Evolutionary conservation across 306 rosid species (phyloP), one percentile per base, ranked within the genome.

Genomic region (Vigna mungo): DNA sequence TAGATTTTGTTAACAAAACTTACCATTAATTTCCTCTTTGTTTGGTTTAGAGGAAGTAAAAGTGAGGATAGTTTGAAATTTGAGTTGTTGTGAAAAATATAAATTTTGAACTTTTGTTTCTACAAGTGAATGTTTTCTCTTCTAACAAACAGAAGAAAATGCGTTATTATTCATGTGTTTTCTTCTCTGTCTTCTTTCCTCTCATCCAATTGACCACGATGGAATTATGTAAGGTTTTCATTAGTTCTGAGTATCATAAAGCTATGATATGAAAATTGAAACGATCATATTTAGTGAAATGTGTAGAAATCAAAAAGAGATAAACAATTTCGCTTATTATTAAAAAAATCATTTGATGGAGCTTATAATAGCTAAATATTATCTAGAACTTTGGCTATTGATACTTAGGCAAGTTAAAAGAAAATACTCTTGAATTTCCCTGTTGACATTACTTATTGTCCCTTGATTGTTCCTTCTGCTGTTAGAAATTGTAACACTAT

Each of bases 401-500:
- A 43, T 27, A 47, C 71, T 3, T 74, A 6, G 60, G 14, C 13
- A 34, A 44, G 18, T 59, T 9, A 43, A 59, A 25, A 59, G 27
- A 25, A 44, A 73, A 58, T 39, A 18, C 53, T 62, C 54, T 55
- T 20, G 9, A 59, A 59, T 25, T 23, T 71, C 17, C 34, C 21
- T 73, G 78, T 73, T 15, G 47, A 60, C 70, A 30, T 74, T 60
- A 27, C 58, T 13, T 59, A 27, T 59, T 13, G 44, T 32, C 60
- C 7, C 34, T 9, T 25, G 41, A 36, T 25, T 58, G 4, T 27
- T n/a, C 18, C 56, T 59, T 58, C 11, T 74, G 27, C 32, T 16
- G 7, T 44, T 47, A 59, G n/a, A 53, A 72, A 16, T 30, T 59
- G 41, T 25, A 73, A 44, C 44, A 27, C 9, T 43, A 61, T 32